Base-by-base conservation (phyloP, 108 stramenopile species). In the Aureococcus anophagefferens region DNA sequence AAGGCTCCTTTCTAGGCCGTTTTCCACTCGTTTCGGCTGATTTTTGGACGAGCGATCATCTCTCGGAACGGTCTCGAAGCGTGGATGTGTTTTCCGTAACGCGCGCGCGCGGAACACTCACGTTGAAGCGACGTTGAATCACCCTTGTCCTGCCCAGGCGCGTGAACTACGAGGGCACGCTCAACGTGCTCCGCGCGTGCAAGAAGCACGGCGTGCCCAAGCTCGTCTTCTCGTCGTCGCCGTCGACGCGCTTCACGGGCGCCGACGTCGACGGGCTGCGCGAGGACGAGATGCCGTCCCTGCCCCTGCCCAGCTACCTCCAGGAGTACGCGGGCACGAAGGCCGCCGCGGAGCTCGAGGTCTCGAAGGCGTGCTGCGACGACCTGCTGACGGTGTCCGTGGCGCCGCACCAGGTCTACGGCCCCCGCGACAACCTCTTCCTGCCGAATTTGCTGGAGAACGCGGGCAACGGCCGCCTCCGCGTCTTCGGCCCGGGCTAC, bases 371-470 rank as follows among this genome's bases (percentile, higher is more conserved):
- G 18, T 89, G 88, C 72, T 73, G 73, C 35, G 65, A 65, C 75
- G 79, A 76, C 18, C 82, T 95, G 40, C 71, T 88, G 66, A 98
- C 97, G 30, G 81, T 93, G 35, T 83, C 91, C 30, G 94, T 98
- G 0, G 93, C 95, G 25, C 97, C 97, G 29, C 97, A 98, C 74
- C 97, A 98, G 80, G 89, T 98, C 0, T 98, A 98, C 66, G 97
- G 97, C 0, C 94, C 94, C 14, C 82, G 91, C 71, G 94, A 92
- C 70, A 74, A 81, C 33, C 83, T 98, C 31, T 95, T 98, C 76
- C 72, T 98, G 46, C 95, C 97, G 16, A 93, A 87, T 35, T 73
- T 98, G 11, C 72, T 98, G 64, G 91, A 92, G 77, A 87, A 91
- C 15, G 86, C 90, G 29, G 90, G 93, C 30, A 84, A 71, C 66